Percentiles rank a stretch among this genome's conserved stretches.
These are phyloP conservation scores for Apiospora phragmitis DNA, from an alignment of 2,329 filamentous ascomycete genomes.

Conservation along the genomic window DNA sequence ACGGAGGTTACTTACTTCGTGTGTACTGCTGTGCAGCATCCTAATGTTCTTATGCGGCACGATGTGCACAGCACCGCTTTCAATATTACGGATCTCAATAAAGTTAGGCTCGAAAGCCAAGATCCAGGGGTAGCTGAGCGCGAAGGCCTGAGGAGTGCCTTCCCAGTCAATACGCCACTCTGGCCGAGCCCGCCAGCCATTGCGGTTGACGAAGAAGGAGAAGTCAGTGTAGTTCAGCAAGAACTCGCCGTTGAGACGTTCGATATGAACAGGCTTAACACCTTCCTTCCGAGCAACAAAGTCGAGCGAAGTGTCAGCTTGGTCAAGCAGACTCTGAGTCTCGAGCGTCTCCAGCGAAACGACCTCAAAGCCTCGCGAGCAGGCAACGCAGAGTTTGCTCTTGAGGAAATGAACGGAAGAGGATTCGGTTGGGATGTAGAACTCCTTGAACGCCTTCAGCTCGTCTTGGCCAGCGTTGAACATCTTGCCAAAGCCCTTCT, in stretches of 20 bases:
- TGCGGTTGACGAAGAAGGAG: conserved; percentile 98
- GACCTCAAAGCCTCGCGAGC: conserved; percentile 93
- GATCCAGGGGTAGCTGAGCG: conserved; percentile 95
- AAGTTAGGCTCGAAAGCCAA: conserved; percentile 97
- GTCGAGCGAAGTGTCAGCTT: conserved; percentile 96
- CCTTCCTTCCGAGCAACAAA: conserved; percentile 94
- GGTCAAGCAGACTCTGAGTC: conserved; percentile 93
- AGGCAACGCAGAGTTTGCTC: conserved; percentile 94
- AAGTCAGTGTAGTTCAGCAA: conserved; percentile 98
- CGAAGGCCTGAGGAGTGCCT: conserved; percentile 87
- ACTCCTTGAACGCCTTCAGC: conserved; percentile 96
- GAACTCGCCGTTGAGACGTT: conserved; percentile 95
- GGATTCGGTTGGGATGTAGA: conserved; percentile 98
- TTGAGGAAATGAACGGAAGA: conserved; percentile 97
- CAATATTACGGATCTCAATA: conserved; percentile 93
- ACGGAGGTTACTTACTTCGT: conserved; percentile 71
- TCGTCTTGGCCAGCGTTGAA: conserved; percentile 92
- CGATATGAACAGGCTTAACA: conserved; percentile 94
- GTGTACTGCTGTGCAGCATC: conserved; percentile 95
- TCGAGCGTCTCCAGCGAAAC: conserved; percentile 97
- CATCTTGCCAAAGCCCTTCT: conserved; percentile 94
- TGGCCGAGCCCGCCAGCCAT: conserved; percentile 92
- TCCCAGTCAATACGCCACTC: conserved; percentile 99
- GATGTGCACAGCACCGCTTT: conserved; percentile 92
- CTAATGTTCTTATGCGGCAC: conserved; percentile 95